Evolutionary conservation across 306 rosid genomes (phyloP), one percentile per base, ranked within the genome.

Genomic region (Medicago arabica): DNA sequence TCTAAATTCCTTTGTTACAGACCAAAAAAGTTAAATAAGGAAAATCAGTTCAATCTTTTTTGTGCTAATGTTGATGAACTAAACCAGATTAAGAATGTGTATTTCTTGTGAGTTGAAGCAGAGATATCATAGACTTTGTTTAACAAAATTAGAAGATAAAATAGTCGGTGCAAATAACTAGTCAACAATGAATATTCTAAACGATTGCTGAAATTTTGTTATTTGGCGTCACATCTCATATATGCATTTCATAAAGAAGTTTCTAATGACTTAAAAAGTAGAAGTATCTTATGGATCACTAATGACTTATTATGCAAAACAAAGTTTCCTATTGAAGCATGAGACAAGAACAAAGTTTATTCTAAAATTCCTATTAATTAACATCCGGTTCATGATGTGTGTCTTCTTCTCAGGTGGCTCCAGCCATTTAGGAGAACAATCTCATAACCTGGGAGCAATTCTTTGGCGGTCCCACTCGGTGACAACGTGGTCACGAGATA

Each of bases 391-490:
- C 69, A 18, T 44, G 36, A 36, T 14, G 69, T 43, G 31, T 5
- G 19, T 59, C 70, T 34, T 67, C 25, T 57, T 53, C 25, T 51
- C 47, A n/a, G 6, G n/a, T 46, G 51, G 51, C 51, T 57, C 16
- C 39, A 71, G 47, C 63, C 71, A 49, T 12, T 51, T 23, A 62
- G 74, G 16, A 4, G 16, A 71, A 39, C 70, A 46, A 70, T 28
- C 76, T 84, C 71, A 84, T 63, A 84, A 38, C 60, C 80, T 78
- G 8, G 88, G 88, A 66, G 79, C 70, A 69, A 85, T 38, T 79
- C 74, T 86, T 23, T 93, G 93, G 21, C 68, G 80, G 79, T 95
- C 98, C 96, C 91, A 92, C 38, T 95, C 89, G 0, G 96, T 74
- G 17, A 79, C 74, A 61, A 95, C 78, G 81, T 92, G 98, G 79